Evolutionary conservation across 306 rosid species (phyloP), one percentile per base, ranked within the genome.

Genomic region (Cicer yamashitae): DNA sequence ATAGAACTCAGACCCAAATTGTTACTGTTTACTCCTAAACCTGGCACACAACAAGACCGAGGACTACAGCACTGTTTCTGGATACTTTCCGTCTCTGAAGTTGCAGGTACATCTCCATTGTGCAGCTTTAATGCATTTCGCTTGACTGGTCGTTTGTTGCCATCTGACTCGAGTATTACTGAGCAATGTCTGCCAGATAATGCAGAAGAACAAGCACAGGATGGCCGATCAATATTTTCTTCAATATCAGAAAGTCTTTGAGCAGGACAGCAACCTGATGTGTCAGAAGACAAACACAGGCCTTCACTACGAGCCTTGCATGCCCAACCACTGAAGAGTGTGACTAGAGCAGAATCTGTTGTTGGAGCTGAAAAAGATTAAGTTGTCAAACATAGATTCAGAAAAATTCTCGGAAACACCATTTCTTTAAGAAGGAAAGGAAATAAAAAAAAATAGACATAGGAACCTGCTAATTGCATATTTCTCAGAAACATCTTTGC

Each of bases 261-360:
- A 78, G 88, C 90, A 77, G 97, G 92, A 80, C 98, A 96, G 74
- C 91, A 86, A 70, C 91, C 91, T 70, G 77, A 73, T 65, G 82
- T 82, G 80, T 83, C 84, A 60, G 92, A 86, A 79, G 97, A 92
- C 85, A 92, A 76, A 85, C 99, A 92, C 71, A 85, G 76, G 71
- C 93, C 97, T 63, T 86, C 89, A 67, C 79, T 92, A 77, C 96
- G 98, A 76, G 93, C 97, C 85, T 92, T 92, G 92, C 99, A 96
- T 75, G 96, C 97, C 99, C 99, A 96, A 59, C 99, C 98, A 86
- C 90, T 92, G 79, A 96, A 92, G 66, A 96, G 97, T 13, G 98
- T 89, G 60, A 96, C 90, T 72, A 96, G 72, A 83, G 99, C 98
- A 73, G 86, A 83, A 92, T 96, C 99, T 30, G 80, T 73, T 69